Evolutionary conservation across 768 basidiomycete species (phyloP).

Genomic region (Russula sp.): DNA sequence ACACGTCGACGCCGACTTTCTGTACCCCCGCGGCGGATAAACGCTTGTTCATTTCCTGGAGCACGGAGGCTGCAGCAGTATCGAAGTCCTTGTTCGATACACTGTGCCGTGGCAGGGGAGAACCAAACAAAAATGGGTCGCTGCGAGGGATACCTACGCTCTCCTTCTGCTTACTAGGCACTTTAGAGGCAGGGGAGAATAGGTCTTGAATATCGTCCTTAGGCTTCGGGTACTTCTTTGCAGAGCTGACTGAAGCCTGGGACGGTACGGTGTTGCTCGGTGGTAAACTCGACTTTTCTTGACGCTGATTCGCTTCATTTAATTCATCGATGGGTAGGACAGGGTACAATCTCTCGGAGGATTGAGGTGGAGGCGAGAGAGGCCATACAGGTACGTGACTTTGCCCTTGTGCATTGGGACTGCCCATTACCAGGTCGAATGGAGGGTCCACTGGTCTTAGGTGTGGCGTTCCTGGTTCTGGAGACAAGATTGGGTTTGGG

Average conservation of each 20-base stretch:
- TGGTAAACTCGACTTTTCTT: slow-evolving; percentile 33
- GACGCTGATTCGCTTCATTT: slow-evolving; percentile 24
- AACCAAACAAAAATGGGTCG: slow-evolving; percentile 70
- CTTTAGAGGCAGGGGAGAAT: slow-evolving; percentile 34
- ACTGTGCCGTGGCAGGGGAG: slow-evolving; percentile 56
- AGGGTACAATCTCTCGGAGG: slow-evolving; percentile 34
- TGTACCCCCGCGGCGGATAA: slow-evolving; percentile 51
- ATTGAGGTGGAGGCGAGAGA: slow-evolving; percentile 29
- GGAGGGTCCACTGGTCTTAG: slow-evolving; percentile 58
- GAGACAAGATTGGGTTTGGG: slow-evolving; percentile 4
- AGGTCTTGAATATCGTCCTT: slow-evolving; percentile 31
- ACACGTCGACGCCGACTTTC: slow-evolving; percentile 38
- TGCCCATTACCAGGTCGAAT: slow-evolving; percentile 60
- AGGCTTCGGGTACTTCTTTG: slow-evolving; percentile 29
- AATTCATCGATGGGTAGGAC: slow-evolving; percentile 31
- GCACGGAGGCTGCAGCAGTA: slow-evolving; percentile 55
- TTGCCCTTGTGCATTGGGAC: slow-evolving; percentile 33
- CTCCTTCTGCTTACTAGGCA: slow-evolving; percentile 1
- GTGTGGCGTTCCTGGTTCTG: slow-evolving; percentile 44
- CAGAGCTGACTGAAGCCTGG: slow-evolving; percentile 22
- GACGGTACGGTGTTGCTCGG: slow-evolving; percentile 30
- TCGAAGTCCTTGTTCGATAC: slow-evolving; percentile 62
- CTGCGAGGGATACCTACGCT: slow-evolving; percentile 25
- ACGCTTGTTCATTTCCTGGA: slow-evolving; percentile 78
- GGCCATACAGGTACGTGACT: slow-evolving; percentile 34